Evolutionary conservation across 495 filamentous ascomycete species (phyloP), one percentile per base, ranked within the genome.

Genomic region (Neurospora sp.): DNA sequence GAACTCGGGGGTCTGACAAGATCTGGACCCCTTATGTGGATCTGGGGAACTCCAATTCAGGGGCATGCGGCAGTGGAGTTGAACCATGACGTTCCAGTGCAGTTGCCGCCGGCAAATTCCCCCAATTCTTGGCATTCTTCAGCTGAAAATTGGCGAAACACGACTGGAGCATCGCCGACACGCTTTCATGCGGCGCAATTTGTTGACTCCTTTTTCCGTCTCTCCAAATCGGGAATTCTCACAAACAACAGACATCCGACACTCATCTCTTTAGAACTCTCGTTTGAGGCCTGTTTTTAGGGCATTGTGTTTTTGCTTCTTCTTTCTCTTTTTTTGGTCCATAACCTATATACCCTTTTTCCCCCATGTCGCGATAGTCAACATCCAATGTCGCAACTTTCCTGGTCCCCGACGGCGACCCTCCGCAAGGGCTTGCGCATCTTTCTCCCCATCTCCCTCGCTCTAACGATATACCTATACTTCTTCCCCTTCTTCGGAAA

Each of bases 401-500:
- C 53, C 53, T 65, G 53, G 77, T 88, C 82, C 80, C 83, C 89
- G 73, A 89, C 84, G 78, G 80, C 81, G 77, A 80, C 89, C 73
- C 85, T 92, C 73, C 85, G 87, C 85, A 84, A 87, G 85, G 82
- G 83, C 77, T 84, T 92, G 79, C 81, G 85, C 78, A 77, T 92
- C 69, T 86, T 97, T 68, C 74, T 94, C 65, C 90, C 92, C n/a
- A 79, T 94, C 70, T 88, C 91, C 71, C 74, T 95, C 71, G 80
- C 88, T 71, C 85, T 86, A 74, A 93, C 91, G 71, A 71, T 89
- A 73, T 95, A 93, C 81, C 87, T 99, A 70, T 97, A 98, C 82
- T 85, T 94, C 74, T 99, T 96, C 83, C 95, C 96, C 4, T 78
- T 93, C 74, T 89, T 97, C 78, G 87, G 90, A 71, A 85, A 86